These are phyloP conservation scores for Fusarium sp. DNA, from an alignment of 2,329 filamentous ascomycete genomes.

Conservation along the genomic window DNA sequence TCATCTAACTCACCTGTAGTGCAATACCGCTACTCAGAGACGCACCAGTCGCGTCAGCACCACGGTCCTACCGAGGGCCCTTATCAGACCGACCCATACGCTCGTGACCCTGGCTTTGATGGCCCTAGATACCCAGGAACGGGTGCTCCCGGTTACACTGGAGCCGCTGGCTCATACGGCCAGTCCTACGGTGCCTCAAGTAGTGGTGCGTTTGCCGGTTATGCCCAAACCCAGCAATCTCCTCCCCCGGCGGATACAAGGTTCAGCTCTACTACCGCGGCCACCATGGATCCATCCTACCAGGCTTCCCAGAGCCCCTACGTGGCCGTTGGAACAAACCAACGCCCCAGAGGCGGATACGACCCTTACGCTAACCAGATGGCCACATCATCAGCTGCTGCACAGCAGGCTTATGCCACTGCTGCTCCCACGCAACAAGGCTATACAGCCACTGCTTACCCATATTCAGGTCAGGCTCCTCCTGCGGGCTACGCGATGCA, in stretches of 20 bases:
- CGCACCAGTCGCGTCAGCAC: conserved; percentile 57
- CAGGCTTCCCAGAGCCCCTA: conserved; percentile 46
- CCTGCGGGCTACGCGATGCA: conserved; percentile 52
- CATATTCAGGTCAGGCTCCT: conserved; percentile 49
- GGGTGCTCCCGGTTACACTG: conserved; percentile 58
- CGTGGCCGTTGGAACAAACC: conserved; percentile 49
- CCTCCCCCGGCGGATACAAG: conserved; percentile 46
- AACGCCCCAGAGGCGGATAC: conserved; percentile 41
- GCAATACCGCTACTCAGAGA: conserved; percentile 65
- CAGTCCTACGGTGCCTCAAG: conserved; percentile 43
- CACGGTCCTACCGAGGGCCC: conserved; percentile 55
- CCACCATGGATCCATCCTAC: conserved; percentile 46
- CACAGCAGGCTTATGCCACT: conserved; percentile 47
- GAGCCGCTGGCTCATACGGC: conserved; percentile 50
- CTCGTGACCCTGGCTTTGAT: conserved; percentile 53
- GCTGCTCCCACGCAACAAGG: conserved; percentile 43
- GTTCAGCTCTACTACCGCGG: conserved; percentile 42
- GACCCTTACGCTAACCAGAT: conserved; percentile 47
- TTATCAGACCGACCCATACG: conserved; percentile 47
- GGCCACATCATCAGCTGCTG: conserved; percentile 42
- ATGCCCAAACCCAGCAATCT: conserved; percentile 45
- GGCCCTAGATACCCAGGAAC: conserved; percentile 60
- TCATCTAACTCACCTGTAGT: conserved; percentile 67
- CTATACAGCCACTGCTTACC: conserved; percentile 46
- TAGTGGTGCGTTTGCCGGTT: conserved; percentile 45